phyloP scores from a whole-genome alignment of 2,329 filamentous ascomycete species.

The Tympanopsis confertula region DNA sequence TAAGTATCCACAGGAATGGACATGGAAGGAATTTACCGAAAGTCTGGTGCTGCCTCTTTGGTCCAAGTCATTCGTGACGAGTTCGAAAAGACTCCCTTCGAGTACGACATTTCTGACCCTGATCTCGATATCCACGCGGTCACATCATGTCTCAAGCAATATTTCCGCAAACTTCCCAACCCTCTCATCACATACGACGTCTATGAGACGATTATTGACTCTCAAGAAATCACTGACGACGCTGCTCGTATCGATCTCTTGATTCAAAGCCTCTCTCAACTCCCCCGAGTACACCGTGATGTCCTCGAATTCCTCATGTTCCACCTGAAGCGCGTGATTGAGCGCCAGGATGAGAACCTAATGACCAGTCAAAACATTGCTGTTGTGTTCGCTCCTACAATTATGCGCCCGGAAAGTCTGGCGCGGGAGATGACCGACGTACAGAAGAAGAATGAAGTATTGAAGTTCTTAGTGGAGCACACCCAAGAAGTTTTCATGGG shows the following conservation, averaged over 20 bases:
- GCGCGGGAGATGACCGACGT: constrained; percentile 58
- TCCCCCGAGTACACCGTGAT: constrained; percentile 51
- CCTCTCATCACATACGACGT: constrained; percentile 56
- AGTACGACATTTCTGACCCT: constrained; percentile 54
- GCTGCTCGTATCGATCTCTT: background rate
- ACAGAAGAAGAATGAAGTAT: constrained; percentile 49
- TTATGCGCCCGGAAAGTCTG: constrained; percentile 52
- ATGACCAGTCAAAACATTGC: constrained; percentile 60
- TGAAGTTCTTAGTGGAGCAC: constrained; percentile 54
- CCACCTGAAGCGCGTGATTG: constrained; percentile 51
- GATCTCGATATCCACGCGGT: constrained; percentile 61
- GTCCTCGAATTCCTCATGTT: constrained; percentile 53
- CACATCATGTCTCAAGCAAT: constrained; percentile 56
- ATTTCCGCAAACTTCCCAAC: constrained; percentile 55
- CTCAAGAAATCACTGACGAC: constrained; percentile 22
- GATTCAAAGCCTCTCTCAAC: constrained; percentile 26
- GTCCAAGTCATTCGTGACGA: constrained; percentile 51
- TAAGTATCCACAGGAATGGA: constrained; percentile 32
- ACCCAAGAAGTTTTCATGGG: constrained; percentile 40
- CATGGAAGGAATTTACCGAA: constrained; percentile 59
- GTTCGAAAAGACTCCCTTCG: constrained; percentile 42
- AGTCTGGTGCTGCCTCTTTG: constrained; percentile 53
- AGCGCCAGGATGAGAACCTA: constrained; percentile 10
- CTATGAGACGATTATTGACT: constrained; percentile 52
- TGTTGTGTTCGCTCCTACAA: constrained; percentile 60